Base-by-base conservation (phyloP, 108 stramenopile genomes). In the Nannochloropsis granulata region DNA sequence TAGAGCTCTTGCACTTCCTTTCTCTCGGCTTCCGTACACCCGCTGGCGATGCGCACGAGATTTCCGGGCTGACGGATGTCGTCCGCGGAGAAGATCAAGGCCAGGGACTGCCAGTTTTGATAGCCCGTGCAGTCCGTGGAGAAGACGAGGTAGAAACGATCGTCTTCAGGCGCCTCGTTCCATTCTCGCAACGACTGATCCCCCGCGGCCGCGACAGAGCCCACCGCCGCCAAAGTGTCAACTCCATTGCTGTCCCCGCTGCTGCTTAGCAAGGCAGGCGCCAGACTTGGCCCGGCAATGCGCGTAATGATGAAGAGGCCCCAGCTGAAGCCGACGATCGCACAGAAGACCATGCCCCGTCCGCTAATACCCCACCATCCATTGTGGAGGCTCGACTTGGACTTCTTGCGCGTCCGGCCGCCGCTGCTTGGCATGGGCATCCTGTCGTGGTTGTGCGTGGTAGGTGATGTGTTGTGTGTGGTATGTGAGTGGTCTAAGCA, bases 91-190 rank as follows among this genome's bases (percentile, higher is more conserved):
- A 88, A 82, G 44, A 90, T 90, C 23, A 89, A 43, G 21, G 90
- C 21, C 43, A 90, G 81, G 25, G 89, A 25, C 87, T 91, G 90
- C 89, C 88, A 91, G 85, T 90, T 85, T 82, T 91, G 90, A 81
- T 90, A 91, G 24, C 44, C 86, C 45, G 85, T 44, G 82, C 90
- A 91, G 87, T 91, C 90, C 16, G 90, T 91, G 78, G 88, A 88
- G 78, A 91, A 91, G 25, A 91, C 85, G 25, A 90, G 44, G 78
- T 91, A 89, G 25, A 88, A 79, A 43, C 84, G 84, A 79, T 88
- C 82, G 26, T 56, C 12, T 24, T 81, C 45, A 12, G 42, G 45
- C 24, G 87, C 56, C 56, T 71, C 56, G 56, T 71, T 71, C 56
- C 56, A 71, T n/a, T 71, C 21, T n/a, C 56, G n/a, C 56, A 71